These are phyloP conservation scores for Neofusicoccum sp. DNA, from an alignment of 2,329 filamentous ascomycete species.

Conservation along the genomic window DNA sequence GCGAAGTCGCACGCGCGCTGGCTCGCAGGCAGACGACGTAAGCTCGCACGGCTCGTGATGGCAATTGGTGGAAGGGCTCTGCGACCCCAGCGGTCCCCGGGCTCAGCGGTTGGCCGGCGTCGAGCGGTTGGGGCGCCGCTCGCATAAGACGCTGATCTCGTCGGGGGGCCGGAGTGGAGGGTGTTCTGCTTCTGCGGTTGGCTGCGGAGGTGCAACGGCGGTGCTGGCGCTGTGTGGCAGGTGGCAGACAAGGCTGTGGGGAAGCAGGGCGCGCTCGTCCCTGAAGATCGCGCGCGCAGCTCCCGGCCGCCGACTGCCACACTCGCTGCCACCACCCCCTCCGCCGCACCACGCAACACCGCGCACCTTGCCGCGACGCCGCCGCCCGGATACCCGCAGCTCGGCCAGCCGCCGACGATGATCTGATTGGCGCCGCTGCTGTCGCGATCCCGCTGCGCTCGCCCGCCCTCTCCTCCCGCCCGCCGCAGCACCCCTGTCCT, in stretches of 20 bases:
- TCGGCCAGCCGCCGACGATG: slow-evolving; percentile 12
- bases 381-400: not conserved
- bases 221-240: not conserved
- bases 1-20: not conserved
- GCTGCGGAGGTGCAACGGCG: not conserved
- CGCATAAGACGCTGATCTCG: not conserved
- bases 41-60: not conserved
- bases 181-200: not conserved
- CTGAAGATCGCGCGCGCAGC: slow-evolving; percentile 4
- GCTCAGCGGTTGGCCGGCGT: not conserved
- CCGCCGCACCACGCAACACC: slow-evolving; percentile 2
- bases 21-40: not conserved
- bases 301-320: not conserved
- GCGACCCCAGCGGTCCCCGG: not conserved
- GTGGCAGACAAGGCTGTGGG: no score
- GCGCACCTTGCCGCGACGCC: not conserved
- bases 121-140: not conserved
- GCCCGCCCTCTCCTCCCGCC: not conserved
- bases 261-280: not conserved
- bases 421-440: slow-evolving; percentile 4
- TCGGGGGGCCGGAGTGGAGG: not conserved
- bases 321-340: not conserved
- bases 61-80: not conserved
- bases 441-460: not conserved
- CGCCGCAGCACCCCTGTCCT: slow-evolving; percentile 8